phyloP scores from a whole-genome alignment of 208 protist species.

The Leishmania aethiopica region DNA sequence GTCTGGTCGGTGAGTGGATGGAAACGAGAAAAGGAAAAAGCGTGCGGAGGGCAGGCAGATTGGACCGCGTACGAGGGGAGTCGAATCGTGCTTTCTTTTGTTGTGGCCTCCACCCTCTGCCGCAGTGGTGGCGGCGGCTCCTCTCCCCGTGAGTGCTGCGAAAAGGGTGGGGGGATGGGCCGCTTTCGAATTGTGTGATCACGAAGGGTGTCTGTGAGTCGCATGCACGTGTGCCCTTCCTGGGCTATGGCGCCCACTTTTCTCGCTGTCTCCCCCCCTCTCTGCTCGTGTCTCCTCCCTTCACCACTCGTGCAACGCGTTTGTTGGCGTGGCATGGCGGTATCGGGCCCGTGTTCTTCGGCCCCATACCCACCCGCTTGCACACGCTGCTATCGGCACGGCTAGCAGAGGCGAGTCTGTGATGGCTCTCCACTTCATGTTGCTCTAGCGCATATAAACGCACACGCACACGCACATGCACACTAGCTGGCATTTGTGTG shows the following conservation, averaged over 20 bases:
- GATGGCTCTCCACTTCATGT: background rate
- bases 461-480: conserved; percentile 2
- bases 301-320: background rate
- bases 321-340: background rate
- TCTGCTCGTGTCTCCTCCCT: background rate
- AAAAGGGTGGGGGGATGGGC: background rate
- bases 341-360: background rate
- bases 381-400: background rate
- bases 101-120: background rate
- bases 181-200: background rate
- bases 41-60: background rate
- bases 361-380: background rate
- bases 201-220: background rate
- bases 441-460: background rate
- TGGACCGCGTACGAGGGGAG: no score
- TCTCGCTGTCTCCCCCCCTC: background rate
- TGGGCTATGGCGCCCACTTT: background rate
- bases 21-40: background rate
- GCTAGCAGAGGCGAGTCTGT: conserved; percentile 1
- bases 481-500: background rate
- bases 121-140: background rate
- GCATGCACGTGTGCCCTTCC: background rate
- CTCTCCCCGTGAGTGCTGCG: background rate
- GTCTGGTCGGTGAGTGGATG: background rate
- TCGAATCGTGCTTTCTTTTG: background rate